These are phyloP conservation scores for Macadamia integrifolia DNA, from an alignment of 164 flowering plant species.

Conservation along the genomic window DNA sequence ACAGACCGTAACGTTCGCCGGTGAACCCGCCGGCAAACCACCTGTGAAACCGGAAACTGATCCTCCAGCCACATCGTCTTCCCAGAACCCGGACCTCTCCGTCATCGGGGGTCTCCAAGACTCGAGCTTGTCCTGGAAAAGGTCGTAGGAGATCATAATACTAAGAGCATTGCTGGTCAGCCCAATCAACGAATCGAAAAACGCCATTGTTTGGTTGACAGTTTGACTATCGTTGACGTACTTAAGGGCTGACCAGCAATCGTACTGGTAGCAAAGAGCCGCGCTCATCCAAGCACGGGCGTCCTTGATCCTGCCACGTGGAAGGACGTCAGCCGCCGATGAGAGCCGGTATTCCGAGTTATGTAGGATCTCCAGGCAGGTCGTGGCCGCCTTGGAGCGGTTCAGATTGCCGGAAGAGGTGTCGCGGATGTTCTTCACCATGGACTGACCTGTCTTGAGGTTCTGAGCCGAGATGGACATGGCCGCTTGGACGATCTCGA, in stretches of 20 bases:
- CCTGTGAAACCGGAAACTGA: too few species aligned
- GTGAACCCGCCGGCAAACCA: too few species aligned
- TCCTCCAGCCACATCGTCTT: too few species aligned
- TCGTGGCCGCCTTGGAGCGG: constrained; percentile 49
- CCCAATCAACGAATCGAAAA: constrained; percentile 28
- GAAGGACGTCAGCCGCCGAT: constrained; percentile 20
- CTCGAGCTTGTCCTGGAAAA: constrained; percentile 36
- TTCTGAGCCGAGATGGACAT: constrained; percentile 32
- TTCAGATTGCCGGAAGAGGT: constrained; percentile 42
- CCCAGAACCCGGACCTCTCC: too few species aligned
- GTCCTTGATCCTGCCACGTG: constrained; percentile 44
- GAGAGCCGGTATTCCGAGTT: constrained; percentile 40
- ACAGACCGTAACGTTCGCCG: too few species aligned
- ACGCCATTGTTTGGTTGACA: constrained; percentile 57
- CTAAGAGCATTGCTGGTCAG: constrained; percentile 58
- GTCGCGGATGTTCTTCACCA: constrained; percentile 39
- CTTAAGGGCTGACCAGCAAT: constrained; percentile 65
- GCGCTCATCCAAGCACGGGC: constrained; percentile 80
- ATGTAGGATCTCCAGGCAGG: constrained; percentile 47
- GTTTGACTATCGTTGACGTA: constrained; percentile 51
- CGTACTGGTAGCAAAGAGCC: constrained; percentile 54
- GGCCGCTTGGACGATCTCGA: constrained; percentile 47
- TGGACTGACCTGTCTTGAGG: constrained; percentile 46
- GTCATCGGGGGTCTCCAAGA: constrained; percentile 59
- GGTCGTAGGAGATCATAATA: constrained; percentile 57